These are phyloP conservation scores for Myriosclerotinia curreyana DNA, from an alignment of 2,329 filamentous ascomycete species.

Conservation along the genomic window DNA sequence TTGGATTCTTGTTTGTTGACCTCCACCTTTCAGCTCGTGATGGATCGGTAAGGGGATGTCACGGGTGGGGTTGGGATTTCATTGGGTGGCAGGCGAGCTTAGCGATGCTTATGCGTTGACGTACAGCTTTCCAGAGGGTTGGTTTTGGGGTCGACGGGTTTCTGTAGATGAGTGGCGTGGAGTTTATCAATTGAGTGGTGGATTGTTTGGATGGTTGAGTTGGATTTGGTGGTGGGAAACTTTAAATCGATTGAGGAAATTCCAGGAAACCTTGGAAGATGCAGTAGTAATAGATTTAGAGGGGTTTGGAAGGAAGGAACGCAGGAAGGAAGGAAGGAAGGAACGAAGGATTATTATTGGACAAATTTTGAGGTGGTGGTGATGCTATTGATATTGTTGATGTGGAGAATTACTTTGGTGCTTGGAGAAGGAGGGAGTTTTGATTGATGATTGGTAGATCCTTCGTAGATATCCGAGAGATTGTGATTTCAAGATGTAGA, in stretches of 20 bases:
- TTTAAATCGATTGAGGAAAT: neutral
- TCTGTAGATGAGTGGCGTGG: neutral
- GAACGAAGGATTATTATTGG: slow-evolving; percentile 14
- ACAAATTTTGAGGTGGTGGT: neutral
- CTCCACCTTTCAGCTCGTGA: slow-evolving; percentile 9
- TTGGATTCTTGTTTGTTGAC: slow-evolving; percentile 1
- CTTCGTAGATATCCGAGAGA: neutral
- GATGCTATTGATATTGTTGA: neutral
- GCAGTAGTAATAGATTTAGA: neutral
- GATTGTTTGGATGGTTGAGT: neutral
- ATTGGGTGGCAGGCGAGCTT: neutral
- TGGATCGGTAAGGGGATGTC: neutral
- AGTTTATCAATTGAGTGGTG: neutral
- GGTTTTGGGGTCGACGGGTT: neutral
- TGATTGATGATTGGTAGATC: neutral
- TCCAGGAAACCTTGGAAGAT: too few species aligned
- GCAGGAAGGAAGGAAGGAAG: neutral
- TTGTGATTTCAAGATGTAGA: neutral
- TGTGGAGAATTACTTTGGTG: neutral
- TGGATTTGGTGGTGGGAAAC: neutral
- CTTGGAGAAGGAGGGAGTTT: neutral
- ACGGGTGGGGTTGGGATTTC: neutral
- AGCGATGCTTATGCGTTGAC: neutral
- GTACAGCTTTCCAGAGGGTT: slow-evolving; percentile 5
- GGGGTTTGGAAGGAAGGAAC: slow-evolving; percentile 4